Conservation (phyloP, 176 grass and related monocot species). For the Avena insularis region DNA sequence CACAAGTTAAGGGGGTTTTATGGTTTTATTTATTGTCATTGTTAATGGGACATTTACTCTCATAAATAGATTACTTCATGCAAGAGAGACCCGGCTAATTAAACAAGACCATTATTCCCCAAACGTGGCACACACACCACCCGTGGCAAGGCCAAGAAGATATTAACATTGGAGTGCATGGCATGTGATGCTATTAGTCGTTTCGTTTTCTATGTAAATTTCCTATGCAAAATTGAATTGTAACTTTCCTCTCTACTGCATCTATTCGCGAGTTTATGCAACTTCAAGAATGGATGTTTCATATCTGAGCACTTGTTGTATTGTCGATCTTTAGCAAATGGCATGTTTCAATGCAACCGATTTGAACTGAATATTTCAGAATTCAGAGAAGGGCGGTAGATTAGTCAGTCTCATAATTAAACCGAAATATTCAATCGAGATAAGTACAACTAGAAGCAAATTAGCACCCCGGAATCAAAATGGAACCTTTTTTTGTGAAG, state of each 20-base stretch:
- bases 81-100: constrained; percentile 19
- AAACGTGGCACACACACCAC: constrained; percentile 36
- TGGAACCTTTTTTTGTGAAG: not conserved
- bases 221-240: too few relatives aligned
- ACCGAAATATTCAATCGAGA: not conserved
- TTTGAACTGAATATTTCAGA: not conserved
- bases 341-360: not conserved
- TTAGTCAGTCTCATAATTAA: not conserved
- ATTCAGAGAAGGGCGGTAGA: not conserved
- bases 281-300: not conserved
- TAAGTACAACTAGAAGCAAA: not conserved
- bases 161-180: not conserved
- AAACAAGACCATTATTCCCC: constrained; percentile 12
- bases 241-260: not conserved
- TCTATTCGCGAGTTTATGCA: not conserved
- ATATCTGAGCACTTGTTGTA: not conserved
- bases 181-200: not conserved
- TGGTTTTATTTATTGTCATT: constrained; percentile 39
- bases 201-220: not conserved
- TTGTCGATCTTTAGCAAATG: not conserved
- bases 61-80: constrained; percentile 51
- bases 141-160: not conserved
- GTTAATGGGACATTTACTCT: constrained; percentile 49
- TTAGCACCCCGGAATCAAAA: not conserved
- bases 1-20: constrained; percentile 41